Base-by-base conservation (phyloP, 2,329 filamentous ascomycete species). In the Podosphaera aphanis region DNA sequence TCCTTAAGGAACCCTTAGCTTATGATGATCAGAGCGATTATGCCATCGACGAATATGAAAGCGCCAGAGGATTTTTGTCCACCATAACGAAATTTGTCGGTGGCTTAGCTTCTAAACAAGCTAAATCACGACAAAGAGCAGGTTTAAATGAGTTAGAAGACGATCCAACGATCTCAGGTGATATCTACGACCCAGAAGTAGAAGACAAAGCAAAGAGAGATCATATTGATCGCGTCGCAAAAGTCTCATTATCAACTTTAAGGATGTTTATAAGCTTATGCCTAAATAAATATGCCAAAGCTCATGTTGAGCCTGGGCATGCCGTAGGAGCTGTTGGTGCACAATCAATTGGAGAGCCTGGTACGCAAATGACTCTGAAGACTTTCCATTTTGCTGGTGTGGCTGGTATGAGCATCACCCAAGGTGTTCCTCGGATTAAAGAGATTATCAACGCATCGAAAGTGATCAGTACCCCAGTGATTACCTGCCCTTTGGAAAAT, bases 341-440 rank as follows among this genome's bases (percentile, higher is more conserved):
- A 1, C 90, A 98, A 62, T 95, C 88, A 1, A 98, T 98, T 55
- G 90, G 90, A 63, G 90, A 98, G 59, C 90, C 90, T 0, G 90
- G 90, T 60, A 98, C 90, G 0, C 90, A 98, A 63, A 98, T 98
- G 90, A 98, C 90, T 1, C 66, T 98, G 51, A 95, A 95, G 66
- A 95, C 90, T 59, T 95, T 95, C 75, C 90, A 95, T 80, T 98
- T 98, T 67, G 90, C 90, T 59, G 90, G 90, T 81, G 90, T 98
- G 51, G 90, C 90, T 38, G 88, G 88, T 61, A 95, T 98, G 90
- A 93, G 84, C 71, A 93, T 98, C 59, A 98, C 90, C 0, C 84
- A 94, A 59, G 90, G 90, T 82, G 90, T 98, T 5, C 90, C 90
- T 1, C 88, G 90, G 77, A 98, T 98, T 67, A 98, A 98, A 65